phyloP scores from a whole-genome alignment of 2,329 filamentous ascomycete genomes.

The Monosporascus ibericus region DNA sequence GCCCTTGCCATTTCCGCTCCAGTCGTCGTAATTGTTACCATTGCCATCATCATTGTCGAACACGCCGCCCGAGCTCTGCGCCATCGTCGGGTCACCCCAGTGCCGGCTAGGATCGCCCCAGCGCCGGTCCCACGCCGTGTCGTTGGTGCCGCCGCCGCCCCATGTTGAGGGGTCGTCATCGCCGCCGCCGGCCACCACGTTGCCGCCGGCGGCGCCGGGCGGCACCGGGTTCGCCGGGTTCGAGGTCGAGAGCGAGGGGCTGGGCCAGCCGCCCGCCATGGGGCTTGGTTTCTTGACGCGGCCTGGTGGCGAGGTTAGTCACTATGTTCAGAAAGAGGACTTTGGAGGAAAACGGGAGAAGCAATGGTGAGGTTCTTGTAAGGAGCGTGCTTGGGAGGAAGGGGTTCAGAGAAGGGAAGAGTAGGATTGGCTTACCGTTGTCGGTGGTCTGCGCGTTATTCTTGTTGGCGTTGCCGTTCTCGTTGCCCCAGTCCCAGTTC shows the following conservation, averaged over 20 bases:
- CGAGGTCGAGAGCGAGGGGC: not conserved
- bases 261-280: not conserved
- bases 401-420: not conserved
- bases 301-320: not conserved
- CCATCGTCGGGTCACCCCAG: constrained; percentile 14
- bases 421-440: not conserved
- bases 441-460: not conserved
- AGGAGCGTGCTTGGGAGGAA: too few species aligned
- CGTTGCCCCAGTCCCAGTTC: not conserved
- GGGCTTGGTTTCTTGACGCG: not conserved
- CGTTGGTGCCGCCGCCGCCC: not conserved
- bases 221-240: not conserved
- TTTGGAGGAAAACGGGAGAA: not conserved
- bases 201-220: not conserved
- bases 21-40: not conserved
- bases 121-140: not conserved
- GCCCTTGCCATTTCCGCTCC: not conserved
- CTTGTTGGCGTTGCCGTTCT: not conserved
- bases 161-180: not conserved
- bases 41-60: constrained; percentile 12
- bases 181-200: not conserved
- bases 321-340: too few species aligned
- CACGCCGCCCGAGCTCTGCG: constrained; percentile 19
- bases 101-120: not conserved
- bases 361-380: too few species aligned